Evolutionary conservation across 176 grass and related monocot species (phyloP), one percentile per base, ranked within the genome.

Genomic region (Bolboschoenus planiculmis): DNA sequence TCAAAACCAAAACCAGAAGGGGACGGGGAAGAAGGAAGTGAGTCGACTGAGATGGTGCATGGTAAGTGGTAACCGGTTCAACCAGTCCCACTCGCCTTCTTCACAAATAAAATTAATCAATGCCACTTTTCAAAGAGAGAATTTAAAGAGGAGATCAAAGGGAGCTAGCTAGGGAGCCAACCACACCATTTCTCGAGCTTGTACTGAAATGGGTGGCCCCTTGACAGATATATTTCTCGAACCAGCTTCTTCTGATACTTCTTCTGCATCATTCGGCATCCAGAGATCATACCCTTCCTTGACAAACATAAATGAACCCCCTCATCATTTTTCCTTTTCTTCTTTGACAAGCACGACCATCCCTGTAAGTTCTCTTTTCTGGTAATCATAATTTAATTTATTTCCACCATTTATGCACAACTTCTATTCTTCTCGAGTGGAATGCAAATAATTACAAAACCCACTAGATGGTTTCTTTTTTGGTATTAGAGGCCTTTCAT

Each of bases 1-100:
- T 44, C 67, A 72, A 72, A 43, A 75, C 71, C 40, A 75, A 75
- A 75, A 73, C 67, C 71, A 75, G 42, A 47, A n/a, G 21, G 20
- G 36, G 70, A 7, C n/a, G n/a, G n/a, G n/a, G 48, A 9, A 74
- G 40, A 23, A 74, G 70, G 42, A 40, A 74, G 42, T 26, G 56
- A 3, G 7, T 2, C 20, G 42, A 48, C 40, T 27, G 20, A 48
- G 5, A 66, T 42, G 20, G n/a, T n/a, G n/a, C n/a, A n/a, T n/a
- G n/a, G n/a, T n/a, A n/a, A n/a, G 16, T 70, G 36, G 65, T 43
- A 16, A 70, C 35, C 18, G 36, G 36, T n/a, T n/a, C 20, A 40
- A 74, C 70, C 11, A 48, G 42, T 74, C 39, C 11, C 14, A 18
- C 9, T 67, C 63, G 5, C 21, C 42, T 50, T 75, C 42, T 75